A percentile compares a stretch with the other conserved stretches of the same genome.
These are phyloP conservation scores for Lepidium africanum DNA, from an alignment of 345 rosid species.

Conservation along the genomic window DNA sequence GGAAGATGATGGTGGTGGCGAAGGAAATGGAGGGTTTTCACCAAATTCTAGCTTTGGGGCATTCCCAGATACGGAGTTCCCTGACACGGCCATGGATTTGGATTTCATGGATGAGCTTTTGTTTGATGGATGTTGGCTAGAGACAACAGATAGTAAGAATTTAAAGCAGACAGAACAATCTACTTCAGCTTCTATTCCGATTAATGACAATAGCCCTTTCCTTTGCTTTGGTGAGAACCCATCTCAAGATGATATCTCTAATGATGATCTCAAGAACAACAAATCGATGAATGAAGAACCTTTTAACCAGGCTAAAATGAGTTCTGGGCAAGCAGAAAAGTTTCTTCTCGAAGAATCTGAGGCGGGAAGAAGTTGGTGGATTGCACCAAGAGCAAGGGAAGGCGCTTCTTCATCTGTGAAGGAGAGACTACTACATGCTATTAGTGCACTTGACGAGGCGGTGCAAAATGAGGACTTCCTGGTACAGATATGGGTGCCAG, in stretches of 20 bases:
- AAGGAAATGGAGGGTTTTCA: slow-evolving; percentile 29
- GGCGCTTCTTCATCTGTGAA: slow-evolving; percentile 42
- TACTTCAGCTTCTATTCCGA: slow-evolving; percentile 22
- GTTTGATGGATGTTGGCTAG: slow-evolving; percentile 76
- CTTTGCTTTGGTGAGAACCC: slow-evolving; percentile 16
- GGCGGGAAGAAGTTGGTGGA: slow-evolving; percentile 56
- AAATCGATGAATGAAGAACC: slow-evolving; percentile 16
- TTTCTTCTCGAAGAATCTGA: slow-evolving; percentile 38
- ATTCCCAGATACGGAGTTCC: slow-evolving; percentile 31
- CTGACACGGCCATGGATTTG: slow-evolving; percentile 64
- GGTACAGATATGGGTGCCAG: slow-evolving; percentile 85
- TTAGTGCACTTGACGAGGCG: slow-evolving; percentile 42
- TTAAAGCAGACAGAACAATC: slow-evolving; percentile 32
- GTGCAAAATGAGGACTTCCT: slow-evolving; percentile 53
- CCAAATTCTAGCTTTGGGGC: slow-evolving; percentile 40
- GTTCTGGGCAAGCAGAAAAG: slow-evolving; percentile 24
- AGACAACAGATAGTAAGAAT: slow-evolving; percentile 44
- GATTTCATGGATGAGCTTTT: slow-evolving; percentile 85
- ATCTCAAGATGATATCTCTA: slow-evolving; percentile 21
- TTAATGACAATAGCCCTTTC: slow-evolving; percentile 26
- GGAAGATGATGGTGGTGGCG: slow-evolving; percentile 40
- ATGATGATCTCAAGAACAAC: slow-evolving; percentile 20
- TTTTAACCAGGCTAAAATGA: slow-evolving; percentile 13
- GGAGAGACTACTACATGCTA: slow-evolving; percentile 50
- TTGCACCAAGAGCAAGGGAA: slow-evolving; percentile 37